phyloP scores from a whole-genome alignment of 768 basidiomycete species.

The Amanita pseudoporphyria region DNA sequence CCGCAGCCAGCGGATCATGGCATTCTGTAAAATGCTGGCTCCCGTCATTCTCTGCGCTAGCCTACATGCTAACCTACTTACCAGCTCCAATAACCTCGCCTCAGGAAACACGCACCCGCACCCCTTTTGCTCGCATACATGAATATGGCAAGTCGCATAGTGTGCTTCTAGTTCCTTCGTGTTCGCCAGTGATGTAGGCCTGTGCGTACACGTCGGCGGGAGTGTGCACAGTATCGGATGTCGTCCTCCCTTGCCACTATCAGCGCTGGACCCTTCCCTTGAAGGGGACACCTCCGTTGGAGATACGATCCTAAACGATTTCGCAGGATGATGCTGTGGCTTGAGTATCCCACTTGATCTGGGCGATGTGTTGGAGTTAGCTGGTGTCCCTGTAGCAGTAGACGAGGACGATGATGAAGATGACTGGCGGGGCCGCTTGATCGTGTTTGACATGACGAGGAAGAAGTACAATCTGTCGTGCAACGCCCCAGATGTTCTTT shows the following conservation, averaged over 20 bases:
- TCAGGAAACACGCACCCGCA: constrained; percentile 86
- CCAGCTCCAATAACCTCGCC: constrained; percentile 65
- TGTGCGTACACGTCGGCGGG: constrained; percentile 73
- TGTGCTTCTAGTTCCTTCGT: constrained; percentile 71
- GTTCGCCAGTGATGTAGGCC: constrained; percentile 52
- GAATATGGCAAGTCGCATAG: constrained; percentile 77
- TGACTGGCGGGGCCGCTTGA: constrained; percentile 28
- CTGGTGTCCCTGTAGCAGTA: constrained; percentile 18
- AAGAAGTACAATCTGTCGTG: too few relatives aligned
- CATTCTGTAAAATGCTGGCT: constrained; percentile 77
- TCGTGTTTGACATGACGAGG: constrained; percentile 8
- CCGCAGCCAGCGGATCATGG: constrained; percentile 77
- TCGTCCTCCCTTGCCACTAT: background rate
- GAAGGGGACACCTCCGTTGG: constrained; percentile 4
- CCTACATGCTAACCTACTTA: constrained; percentile 29
- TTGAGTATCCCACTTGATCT: constrained; percentile 18
- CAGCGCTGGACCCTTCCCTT: background rate
- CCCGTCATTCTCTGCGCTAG: background rate
- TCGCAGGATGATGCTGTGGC: constrained; percentile 6
- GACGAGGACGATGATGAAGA: constrained; percentile 27
- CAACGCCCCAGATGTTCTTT: too few relatives aligned
- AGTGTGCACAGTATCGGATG: constrained; percentile 57
- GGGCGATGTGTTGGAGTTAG: constrained; percentile 23
- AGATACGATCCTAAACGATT: constrained; percentile 6
- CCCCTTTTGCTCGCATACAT: constrained; percentile 60